These are phyloP conservation scores for Fusarium illudens DNA, from an alignment of 2,329 filamentous ascomycete species.

Conservation along the genomic window DNA sequence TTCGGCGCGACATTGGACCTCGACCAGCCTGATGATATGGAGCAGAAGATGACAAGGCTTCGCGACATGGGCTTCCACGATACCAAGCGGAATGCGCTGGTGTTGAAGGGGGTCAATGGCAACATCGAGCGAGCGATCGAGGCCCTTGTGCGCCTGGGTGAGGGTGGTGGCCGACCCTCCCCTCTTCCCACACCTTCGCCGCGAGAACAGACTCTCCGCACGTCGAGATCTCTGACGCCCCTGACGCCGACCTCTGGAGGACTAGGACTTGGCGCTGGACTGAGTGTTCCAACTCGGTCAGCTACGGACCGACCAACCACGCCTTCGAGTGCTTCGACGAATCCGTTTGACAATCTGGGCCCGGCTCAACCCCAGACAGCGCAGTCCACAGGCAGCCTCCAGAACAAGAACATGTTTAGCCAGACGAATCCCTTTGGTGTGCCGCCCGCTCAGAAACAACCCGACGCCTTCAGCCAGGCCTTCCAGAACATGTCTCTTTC, in stretches of 20 bases:
- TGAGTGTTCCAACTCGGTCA: slow-evolving; percentile 45
- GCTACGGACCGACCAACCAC: slow-evolving; percentile 49
- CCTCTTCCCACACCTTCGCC: slow-evolving; percentile 50
- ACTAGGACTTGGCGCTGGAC: slow-evolving; percentile 43
- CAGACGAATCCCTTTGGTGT: slow-evolving; percentile 75
- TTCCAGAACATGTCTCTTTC: slow-evolving; percentile 80
- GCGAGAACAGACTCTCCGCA: slow-evolving; percentile 57
- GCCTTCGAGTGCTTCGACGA: slow-evolving; percentile 62
- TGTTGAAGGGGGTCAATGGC: slow-evolving; percentile 84
- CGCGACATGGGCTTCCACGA: slow-evolving; percentile 94
- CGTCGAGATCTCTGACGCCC: slow-evolving; percentile 64
- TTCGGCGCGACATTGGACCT: slow-evolving; percentile 74
- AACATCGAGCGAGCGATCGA: slow-evolving; percentile 89
- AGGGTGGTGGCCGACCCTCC: slow-evolving; percentile 61
- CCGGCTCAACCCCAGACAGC: slow-evolving; percentile 67
- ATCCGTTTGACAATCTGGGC: slow-evolving; percentile 72
- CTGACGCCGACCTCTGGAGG: slow-evolving; percentile 50
- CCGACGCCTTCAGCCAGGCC: slow-evolving; percentile 66
- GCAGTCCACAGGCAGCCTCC: slow-evolving; percentile 70
- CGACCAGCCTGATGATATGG: slow-evolving; percentile 66
- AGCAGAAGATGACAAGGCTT: slow-evolving; percentile 79
- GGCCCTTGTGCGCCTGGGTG: slow-evolving; percentile 82
- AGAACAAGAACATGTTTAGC: slow-evolving; percentile 64
- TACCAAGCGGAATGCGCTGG: slow-evolving; percentile 78
- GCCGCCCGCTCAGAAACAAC: slow-evolving; percentile 48